Evolutionary conservation across 2,329 filamentous ascomycete species (phyloP).

Genomic region (Onygenales sp.): DNA sequence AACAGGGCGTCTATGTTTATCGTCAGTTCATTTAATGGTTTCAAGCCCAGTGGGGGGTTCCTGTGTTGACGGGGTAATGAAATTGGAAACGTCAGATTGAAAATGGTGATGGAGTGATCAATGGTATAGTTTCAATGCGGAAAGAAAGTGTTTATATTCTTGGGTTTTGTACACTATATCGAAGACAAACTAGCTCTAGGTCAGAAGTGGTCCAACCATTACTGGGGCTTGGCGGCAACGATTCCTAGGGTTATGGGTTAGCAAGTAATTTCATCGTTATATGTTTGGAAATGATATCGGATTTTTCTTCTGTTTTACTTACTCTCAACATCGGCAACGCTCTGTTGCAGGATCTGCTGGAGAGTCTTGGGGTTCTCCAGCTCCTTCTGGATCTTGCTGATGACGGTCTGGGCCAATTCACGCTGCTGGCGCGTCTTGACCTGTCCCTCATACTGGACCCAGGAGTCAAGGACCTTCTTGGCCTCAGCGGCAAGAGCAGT

Average conservation of each 20-base stretch:
- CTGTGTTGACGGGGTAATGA: neutral
- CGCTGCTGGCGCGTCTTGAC: conserved; percentile 98
- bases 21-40: no score
- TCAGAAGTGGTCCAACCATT: conserved; percentile 3
- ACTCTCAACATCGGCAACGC: conserved; percentile 94
- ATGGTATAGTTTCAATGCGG: neutral
- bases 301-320: conserved; percentile 27
- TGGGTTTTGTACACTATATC: conserved; percentile 9
- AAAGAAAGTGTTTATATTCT: conserved; percentile 7
- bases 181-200: conserved; percentile 3
- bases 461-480: conserved; percentile 91
- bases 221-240: conserved; percentile 13
- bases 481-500: conserved; percentile 87
- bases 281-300: neutral
- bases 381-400: conserved; percentile 98
- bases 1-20: no score
- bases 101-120: no score
- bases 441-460: conserved; percentile 97
- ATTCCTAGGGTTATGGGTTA: conserved; percentile 13
- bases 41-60: neutral
- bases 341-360: conserved; percentile 97
- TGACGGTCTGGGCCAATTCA: conserved; percentile 86
- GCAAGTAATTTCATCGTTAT: neutral
- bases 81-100: neutral
- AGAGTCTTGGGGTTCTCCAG: conserved; percentile 95